Evolutionary conservation across 2,329 filamentous ascomycete genomes (phyloP), one percentile per base, ranked within the genome.

Genomic region (Claviceps sp.): DNA sequence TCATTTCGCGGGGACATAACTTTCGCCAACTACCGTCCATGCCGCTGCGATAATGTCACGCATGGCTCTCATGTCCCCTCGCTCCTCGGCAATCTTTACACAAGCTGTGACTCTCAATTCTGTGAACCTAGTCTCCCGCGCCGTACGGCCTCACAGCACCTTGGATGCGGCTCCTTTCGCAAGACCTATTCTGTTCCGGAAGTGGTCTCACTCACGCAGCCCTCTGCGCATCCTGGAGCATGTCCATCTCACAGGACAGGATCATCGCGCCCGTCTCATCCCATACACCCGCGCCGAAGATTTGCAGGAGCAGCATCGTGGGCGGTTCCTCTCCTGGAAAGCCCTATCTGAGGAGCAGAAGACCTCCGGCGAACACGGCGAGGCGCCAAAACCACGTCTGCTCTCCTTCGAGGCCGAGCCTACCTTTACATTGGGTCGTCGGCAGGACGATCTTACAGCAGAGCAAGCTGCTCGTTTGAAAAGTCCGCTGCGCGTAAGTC

Each of bases 351-450:
- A 60, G 18, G 49, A 56, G 36, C 38, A 57, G 22, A 49, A 56
- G 14, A 47, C 46, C 26, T 49, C 13, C 2, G 65, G 1, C 4
- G 2, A n/a, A 57, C 69, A 4, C 66, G 76, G 8, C 71, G 73
- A 22, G 6, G 44, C 24, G 13, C 53, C 48, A 8, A 49, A 18
- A 14, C 87, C 89, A 26, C 81, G 79, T 36, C 74, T 97, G 57
- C 74, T 97, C 56, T 89, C 88, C 57, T 93, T 95, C 67, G 83
- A 87, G 51, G 86, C 89, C 47, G 71, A 76, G 37, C 89, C 90
- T 1, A 88, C 89, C 47, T 96, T 93, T 69, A 96, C 91, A 14
- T 85, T 90, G 57, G 93, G 93, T 51, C 85, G 91, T 5, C 85
- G 93, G 36, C 89, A 96, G 62, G 66, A 64, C 60, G 53, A 62